Conservation (phyloP, 768 basidiomycete species). For the Suillus variegatus region DNA sequence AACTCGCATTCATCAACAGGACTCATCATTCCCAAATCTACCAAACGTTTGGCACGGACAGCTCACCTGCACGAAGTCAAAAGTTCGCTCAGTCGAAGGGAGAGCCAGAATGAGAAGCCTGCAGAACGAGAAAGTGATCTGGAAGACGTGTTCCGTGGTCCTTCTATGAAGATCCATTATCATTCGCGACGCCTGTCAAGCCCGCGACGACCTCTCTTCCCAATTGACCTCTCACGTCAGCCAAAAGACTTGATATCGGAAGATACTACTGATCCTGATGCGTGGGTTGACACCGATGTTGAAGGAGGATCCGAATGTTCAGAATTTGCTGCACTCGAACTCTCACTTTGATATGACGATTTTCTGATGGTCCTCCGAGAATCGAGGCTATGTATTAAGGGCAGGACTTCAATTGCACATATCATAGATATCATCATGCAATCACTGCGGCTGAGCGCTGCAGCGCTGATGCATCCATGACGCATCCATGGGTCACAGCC, state of each 20-base stretch:
- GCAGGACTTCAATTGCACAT: too few species aligned
- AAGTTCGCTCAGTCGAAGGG: conserved; percentile 13
- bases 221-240: conserved; percentile 7
- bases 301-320: conserved; percentile 31
- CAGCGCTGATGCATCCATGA: neutral
- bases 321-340: conserved; percentile 16
- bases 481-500: neutral
- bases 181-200: conserved; percentile 1
- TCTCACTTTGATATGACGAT: neutral
- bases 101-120: conserved; percentile 13
- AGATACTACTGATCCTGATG: conserved; percentile 26
- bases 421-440: neutral
- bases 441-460: neutral
- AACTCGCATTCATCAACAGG: conserved; percentile 38
- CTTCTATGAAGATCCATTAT: neutral
- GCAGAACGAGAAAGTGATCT: conserved; percentile 15
- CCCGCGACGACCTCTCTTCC: conserved; percentile 13
- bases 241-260: conserved; percentile 4
- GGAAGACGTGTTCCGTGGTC: conserved; percentile 20
- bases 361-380: conserved; percentile 3
- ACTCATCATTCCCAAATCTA: conserved; percentile 37
- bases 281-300: conserved; percentile 43
- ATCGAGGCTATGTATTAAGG: neutral
- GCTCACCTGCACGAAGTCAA: conserved; percentile 72
- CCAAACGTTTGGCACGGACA: conserved; percentile 61